A percentile compares a stretch with the other conserved stretches of the same genome.
Conservation (phyloP, 495 filamentous ascomycete genomes). For the Aspergillus biplanus region DNA sequence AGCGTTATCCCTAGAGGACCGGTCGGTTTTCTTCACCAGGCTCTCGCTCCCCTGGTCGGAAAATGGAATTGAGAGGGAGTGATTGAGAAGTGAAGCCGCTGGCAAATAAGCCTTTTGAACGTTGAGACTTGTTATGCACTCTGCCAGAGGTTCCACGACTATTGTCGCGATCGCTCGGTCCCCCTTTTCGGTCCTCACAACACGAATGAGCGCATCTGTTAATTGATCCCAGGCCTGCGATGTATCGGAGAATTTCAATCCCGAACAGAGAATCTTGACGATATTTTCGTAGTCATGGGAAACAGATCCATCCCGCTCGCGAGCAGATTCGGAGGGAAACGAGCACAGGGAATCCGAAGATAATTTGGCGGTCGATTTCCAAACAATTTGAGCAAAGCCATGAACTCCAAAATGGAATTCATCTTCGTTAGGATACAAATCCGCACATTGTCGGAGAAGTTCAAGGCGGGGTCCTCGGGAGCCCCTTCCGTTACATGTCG, state of each 20-base stretch:
- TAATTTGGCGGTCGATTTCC: conserved; percentile 40
- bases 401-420: conserved; percentile 13
- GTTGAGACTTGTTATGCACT: conserved; percentile 34
- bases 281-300: conserved; percentile 70
- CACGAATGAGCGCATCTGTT: conserved; percentile 58
- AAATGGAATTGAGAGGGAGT: conserved; percentile 40
- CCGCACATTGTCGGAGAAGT: conserved; percentile 45
- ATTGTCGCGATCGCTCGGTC: conserved; percentile 62
- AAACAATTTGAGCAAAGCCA: conserved; percentile 33
- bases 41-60: conserved; percentile 18
- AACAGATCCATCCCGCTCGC: conserved; percentile 46
- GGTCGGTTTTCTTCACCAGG: background rate
- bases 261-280: conserved; percentile 66
- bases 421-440: conserved; percentile 26
- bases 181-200: conserved; percentile 66
- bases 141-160: conserved; percentile 73
- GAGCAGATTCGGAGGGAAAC: conserved; percentile 46
- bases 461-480: conserved; percentile 51
- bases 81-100: conserved; percentile 37
- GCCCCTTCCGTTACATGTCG: conserved; percentile 55
- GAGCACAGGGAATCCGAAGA: conserved; percentile 40
- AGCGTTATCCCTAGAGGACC: background rate
- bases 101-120: conserved; percentile 31
- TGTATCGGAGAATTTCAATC: conserved; percentile 51
- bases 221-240: conserved; percentile 62